A percentile compares a stretch with the other conserved stretches of the same genome.
phyloP scores from a whole-genome alignment of 768 basidiomycete genomes.

The Zangia roseola region DNA sequence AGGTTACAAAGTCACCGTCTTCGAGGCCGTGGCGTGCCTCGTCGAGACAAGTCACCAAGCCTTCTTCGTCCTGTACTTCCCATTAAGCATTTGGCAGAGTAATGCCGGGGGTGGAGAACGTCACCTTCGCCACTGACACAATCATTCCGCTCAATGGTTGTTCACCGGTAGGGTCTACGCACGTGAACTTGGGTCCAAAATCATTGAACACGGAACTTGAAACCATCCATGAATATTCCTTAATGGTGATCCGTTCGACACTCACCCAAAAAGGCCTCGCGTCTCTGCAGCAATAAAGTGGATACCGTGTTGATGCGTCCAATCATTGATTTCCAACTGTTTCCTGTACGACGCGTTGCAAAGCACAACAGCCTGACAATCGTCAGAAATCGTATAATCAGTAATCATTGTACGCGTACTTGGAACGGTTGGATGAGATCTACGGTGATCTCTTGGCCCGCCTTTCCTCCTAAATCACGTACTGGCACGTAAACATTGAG shows the following conservation, averaged over 20 bases:
- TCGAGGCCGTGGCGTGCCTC: constrained; percentile 98
- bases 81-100: background rate
- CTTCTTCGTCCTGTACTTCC: constrained; percentile 68
- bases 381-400: constrained; percentile 8
- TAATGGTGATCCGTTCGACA: background rate
- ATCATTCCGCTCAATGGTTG: constrained; percentile 93
- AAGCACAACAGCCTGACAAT: constrained; percentile 78
- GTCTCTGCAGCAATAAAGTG: constrained; percentile 92
- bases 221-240: constrained; percentile 2
- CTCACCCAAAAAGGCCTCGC: constrained; percentile 90
- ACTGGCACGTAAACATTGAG: constrained; percentile 96
- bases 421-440: constrained; percentile 88
- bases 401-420: constrained; percentile 42
- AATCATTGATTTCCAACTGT: constrained; percentile 94
- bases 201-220: constrained; percentile 91
- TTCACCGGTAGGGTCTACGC: constrained; percentile 98
- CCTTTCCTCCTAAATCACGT: constrained; percentile 72
- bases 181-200: constrained; percentile 92
- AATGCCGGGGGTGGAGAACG: background rate
- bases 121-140: constrained; percentile 85
- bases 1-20: constrained; percentile 97
- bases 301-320: constrained; percentile 86
- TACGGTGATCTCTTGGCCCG: constrained; percentile 74
- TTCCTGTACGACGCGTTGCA: constrained; percentile 75
- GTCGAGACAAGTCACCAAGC: constrained; percentile 94